Evolutionary conservation across 2,329 filamentous ascomycete species (phyloP).

Genomic region (Fusarium abutilonis): DNA sequence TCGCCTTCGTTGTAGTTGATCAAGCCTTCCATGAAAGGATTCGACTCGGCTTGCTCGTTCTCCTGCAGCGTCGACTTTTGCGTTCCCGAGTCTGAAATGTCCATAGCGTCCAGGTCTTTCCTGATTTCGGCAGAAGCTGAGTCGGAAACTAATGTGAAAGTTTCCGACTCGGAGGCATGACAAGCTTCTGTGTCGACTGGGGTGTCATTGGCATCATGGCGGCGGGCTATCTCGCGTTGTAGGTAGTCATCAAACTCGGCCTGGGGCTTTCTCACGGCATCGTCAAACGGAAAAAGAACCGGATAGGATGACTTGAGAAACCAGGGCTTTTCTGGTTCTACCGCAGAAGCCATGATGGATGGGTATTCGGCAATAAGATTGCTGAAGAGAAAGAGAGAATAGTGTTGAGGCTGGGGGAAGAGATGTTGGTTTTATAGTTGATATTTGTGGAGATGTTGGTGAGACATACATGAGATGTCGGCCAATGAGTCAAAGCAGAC

Average conservation of each 20-base stretch:
- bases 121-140: slow-evolving; percentile 42
- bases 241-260: slow-evolving; percentile 51
- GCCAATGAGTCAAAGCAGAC: slow-evolving; percentile 32
- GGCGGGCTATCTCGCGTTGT: slow-evolving; percentile 39
- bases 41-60: neutral
- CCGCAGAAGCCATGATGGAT: slow-evolving; percentile 36
- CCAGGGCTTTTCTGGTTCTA: slow-evolving; percentile 47
- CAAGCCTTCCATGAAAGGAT: slow-evolving; percentile 52
- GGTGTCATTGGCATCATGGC: slow-evolving; percentile 23
- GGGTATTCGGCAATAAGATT: neutral
- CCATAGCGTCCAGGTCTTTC: slow-evolving; percentile 23
- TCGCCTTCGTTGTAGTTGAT: slow-evolving; percentile 33
- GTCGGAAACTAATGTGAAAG: slow-evolving; percentile 44
- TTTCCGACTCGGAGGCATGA: slow-evolving; percentile 38
- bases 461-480: slow-evolving; percentile 1
- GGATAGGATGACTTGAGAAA: slow-evolving; percentile 53
- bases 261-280: slow-evolving; percentile 48
- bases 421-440: slow-evolving; percentile 10
- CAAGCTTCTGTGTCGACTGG: neutral
- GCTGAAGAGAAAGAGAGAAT: neutral
- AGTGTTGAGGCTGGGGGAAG: neutral
- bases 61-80: slow-evolving; percentile 4
- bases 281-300: slow-evolving; percentile 52
- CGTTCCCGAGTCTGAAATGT: slow-evolving; percentile 16
- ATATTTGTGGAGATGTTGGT: neutral